Evolutionary conservation across 2,329 filamentous ascomycete genomes (phyloP).

Genomic region (Colletotrichum karsti): DNA sequence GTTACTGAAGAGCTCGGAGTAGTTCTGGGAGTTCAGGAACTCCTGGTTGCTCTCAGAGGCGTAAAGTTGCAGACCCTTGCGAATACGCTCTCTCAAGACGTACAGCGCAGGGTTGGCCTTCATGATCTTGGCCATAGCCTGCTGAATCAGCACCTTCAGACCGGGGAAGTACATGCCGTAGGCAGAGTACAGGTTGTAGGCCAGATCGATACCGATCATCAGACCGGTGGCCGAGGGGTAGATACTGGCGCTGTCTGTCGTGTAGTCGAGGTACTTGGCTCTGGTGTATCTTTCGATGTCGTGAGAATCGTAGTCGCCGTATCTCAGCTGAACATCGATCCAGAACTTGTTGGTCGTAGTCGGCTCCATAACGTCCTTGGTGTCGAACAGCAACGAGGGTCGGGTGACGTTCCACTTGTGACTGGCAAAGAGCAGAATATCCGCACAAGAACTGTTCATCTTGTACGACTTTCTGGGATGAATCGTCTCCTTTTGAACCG

Average conservation of each 20-base stretch:
- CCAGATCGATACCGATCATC: slow-evolving; percentile 97
- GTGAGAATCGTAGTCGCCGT: slow-evolving; percentile 98
- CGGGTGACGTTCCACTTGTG: slow-evolving; percentile 99
- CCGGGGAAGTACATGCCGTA: slow-evolving; percentile 99
- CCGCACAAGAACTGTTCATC: slow-evolving; percentile 99
- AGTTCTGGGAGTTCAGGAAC: slow-evolving; percentile 99
- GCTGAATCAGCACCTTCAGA: slow-evolving; percentile 92
- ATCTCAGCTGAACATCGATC: slow-evolving; percentile 95
- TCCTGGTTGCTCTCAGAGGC: slow-evolving; percentile 99
- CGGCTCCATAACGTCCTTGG: slow-evolving; percentile 92
- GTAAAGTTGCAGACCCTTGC: slow-evolving; percentile 97
- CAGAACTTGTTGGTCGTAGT: slow-evolving; percentile 99
- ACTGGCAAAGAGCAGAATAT: slow-evolving; percentile 94
- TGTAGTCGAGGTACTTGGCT: slow-evolving; percentile 98
- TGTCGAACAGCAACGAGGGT: slow-evolving; percentile 93
- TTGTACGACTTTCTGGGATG: slow-evolving; percentile 99
- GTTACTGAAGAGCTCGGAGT: slow-evolving; percentile 98
- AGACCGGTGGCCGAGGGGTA: slow-evolving; percentile 96
- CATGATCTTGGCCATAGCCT: slow-evolving; percentile 99
- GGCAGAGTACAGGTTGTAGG: slow-evolving; percentile 97
- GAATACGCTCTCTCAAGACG: slow-evolving; percentile 94
- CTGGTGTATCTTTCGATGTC: slow-evolving; percentile 98
- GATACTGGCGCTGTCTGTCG: slow-evolving; percentile 97
- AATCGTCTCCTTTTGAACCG: slow-evolving; percentile 98
- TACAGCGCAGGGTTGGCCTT: slow-evolving; percentile 98